Percentiles rank a stretch among this genome's conserved stretches.
Conservation (phyloP, 345 rosid species). For the rapeseed (Brassica napus) region DNA sequence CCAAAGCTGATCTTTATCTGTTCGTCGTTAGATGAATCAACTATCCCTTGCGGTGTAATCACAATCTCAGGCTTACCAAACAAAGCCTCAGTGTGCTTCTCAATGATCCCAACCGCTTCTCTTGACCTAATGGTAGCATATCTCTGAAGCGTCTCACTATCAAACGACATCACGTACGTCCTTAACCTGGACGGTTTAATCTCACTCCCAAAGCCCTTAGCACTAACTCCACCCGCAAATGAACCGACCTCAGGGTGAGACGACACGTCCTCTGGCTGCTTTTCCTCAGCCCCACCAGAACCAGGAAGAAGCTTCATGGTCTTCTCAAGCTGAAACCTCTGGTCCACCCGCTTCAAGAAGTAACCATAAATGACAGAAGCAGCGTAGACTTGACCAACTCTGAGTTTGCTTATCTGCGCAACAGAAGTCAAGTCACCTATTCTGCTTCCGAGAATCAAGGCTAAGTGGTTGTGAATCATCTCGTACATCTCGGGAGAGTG, state of each 20-base stretch:
- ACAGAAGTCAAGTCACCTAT: constrained; percentile 55
- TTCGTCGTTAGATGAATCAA: constrained; percentile 76
- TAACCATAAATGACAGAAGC: constrained; percentile 98
- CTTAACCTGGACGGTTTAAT: constrained; percentile 67
- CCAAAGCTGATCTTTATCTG: constrained; percentile 79
- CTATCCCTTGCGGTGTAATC: constrained; percentile 63
- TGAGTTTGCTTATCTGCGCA: constrained; percentile 78
- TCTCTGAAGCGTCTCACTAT: constrained; percentile 87
- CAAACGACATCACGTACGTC: constrained; percentile 87
- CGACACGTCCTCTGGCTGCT: constrained; percentile 36
- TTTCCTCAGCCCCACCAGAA: constrained; percentile 39
- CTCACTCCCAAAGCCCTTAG: constrained; percentile 62
- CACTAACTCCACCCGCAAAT: constrained; percentile 54
- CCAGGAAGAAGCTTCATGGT: constrained; percentile 75
- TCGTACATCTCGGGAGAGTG: constrained; percentile 90
- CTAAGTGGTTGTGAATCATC: constrained; percentile 93
- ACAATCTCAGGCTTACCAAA: constrained; percentile 87
- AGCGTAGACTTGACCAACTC: constrained; percentile 99
- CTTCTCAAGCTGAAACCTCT: constrained; percentile 96
- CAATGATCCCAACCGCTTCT: constrained; percentile 84
- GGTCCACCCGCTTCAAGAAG: constrained; percentile 90
- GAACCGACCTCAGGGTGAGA: constrained; percentile 69
- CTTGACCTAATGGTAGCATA: constrained; percentile 92
- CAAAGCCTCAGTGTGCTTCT: constrained; percentile 96
- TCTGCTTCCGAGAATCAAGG: constrained; percentile 78